Evolutionary conservation across 441 rosid species (phyloP).

Genomic region (Raphanus hybrid): DNA sequence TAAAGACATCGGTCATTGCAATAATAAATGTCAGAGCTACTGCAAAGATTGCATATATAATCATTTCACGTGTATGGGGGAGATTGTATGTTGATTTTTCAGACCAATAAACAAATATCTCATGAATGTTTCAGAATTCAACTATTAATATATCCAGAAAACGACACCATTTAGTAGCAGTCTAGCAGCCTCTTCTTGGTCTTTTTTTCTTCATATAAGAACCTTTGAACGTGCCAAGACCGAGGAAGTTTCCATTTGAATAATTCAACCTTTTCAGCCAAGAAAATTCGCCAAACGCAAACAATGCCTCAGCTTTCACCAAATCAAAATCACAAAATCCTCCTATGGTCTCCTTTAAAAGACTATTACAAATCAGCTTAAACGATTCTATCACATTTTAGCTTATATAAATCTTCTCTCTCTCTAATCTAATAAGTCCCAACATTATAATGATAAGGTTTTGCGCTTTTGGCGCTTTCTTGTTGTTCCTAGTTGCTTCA

Average conservation of each 20-base stretch:
- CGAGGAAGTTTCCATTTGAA: constrained; percentile 34
- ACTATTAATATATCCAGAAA: neutral
- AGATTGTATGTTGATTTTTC: neutral
- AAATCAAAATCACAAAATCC: neutral
- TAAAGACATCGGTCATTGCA: neutral
- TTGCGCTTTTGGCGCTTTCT: constrained; percentile 11
- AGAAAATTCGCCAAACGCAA: constrained; percentile 23
- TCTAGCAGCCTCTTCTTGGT: constrained; percentile 8
- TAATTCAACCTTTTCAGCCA: constrained; percentile 6
- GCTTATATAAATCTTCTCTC: neutral
- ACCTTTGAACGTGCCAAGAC: constrained; percentile 32
- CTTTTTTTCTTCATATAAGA: neutral
- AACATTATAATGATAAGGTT: constrained; percentile 3
- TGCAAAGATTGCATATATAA: neutral
- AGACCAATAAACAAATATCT: neutral
- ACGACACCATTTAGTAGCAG: constrained; percentile 21
- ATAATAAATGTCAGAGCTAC: neutral
- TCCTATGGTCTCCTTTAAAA: neutral
- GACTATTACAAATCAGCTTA: constrained; percentile 14
- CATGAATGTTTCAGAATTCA: neutral
- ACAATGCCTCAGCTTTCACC: constrained; percentile 12
- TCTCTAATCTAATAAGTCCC: constrained; percentile 7
- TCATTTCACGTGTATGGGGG: neutral
- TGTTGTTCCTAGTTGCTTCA: constrained; percentile 36
- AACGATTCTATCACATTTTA: neutral